phyloP scores from a whole-genome alignment of 192 early-diverging fungal genomes.

The Thoreauomyces humboldtii region DNA sequence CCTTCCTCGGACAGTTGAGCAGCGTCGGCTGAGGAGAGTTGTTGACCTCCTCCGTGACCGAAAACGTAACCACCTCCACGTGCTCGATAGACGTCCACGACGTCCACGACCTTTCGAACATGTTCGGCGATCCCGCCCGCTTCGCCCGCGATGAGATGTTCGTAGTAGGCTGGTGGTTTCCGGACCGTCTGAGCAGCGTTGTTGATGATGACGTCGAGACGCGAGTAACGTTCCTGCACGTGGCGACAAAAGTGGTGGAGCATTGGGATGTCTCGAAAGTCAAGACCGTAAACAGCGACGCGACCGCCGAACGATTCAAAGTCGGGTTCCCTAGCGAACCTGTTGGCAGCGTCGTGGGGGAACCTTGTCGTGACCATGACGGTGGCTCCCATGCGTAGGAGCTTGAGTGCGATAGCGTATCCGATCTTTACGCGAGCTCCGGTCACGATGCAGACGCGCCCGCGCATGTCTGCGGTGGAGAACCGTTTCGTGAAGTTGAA shows the following conservation, averaged over 20 bases:
- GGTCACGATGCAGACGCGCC: constrained; percentile 53
- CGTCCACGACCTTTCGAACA: constrained; percentile 28
- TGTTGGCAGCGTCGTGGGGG: constrained; percentile 49
- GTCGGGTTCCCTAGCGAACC: constrained; percentile 51
- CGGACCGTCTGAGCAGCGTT: constrained; percentile 63
- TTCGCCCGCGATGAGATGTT: constrained; percentile 51
- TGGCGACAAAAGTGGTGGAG: constrained; percentile 50
- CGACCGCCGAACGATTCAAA: constrained; percentile 33
- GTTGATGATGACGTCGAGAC: constrained; percentile 56
- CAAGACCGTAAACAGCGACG: constrained; percentile 49
- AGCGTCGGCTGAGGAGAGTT: neutral
- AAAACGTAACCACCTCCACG: constrained; percentile 38
- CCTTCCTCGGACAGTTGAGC: neutral
- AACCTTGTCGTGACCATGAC: constrained; percentile 57
- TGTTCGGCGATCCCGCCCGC: constrained; percentile 14
- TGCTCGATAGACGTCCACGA: constrained; percentile 42
- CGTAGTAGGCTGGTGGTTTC: constrained; percentile 54
- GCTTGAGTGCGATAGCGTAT: constrained; percentile 52
- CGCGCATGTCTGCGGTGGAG: constrained; percentile 44
- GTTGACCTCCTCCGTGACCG: constrained; percentile 20
- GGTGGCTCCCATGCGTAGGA: constrained; percentile 52
- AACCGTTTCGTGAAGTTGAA: constrained; percentile 52
- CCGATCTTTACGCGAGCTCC: constrained; percentile 61
- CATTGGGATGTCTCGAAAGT: constrained; percentile 55
- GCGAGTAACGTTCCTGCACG: constrained; percentile 37